Conservation (phyloP, 306 rosid genomes). For the Cicer arietinum region DNA sequence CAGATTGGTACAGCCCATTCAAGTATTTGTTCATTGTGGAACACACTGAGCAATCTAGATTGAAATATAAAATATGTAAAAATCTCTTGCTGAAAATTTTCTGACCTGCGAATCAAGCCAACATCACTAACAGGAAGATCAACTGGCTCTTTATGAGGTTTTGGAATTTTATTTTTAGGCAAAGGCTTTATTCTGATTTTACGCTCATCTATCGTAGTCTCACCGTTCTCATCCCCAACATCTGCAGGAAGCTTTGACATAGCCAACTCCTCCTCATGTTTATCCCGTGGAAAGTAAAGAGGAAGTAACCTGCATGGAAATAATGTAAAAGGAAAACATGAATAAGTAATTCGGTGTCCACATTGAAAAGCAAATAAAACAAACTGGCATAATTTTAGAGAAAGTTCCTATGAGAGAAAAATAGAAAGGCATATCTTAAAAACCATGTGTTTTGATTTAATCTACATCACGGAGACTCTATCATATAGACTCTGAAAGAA, state of each 20-base stretch:
- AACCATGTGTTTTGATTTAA: no score
- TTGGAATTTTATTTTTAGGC: constrained; percentile 67
- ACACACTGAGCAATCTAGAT: constrained; percentile 26
- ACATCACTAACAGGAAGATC: constrained; percentile 83
- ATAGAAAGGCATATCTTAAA: no score
- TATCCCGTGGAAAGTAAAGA: constrained; percentile 95
- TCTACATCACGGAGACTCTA: no score
- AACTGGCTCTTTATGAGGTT: constrained; percentile 59
- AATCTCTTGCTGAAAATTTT: constrained; percentile 26
- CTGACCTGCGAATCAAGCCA: constrained; percentile 77
- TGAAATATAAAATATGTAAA: constrained; percentile 10
- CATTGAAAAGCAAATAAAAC: constrained; percentile 15
- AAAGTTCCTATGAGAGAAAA: constrained; percentile 18
- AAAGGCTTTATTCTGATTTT: constrained; percentile 95
- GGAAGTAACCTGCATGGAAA: constrained; percentile 79
- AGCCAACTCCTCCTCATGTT: constrained; percentile 93
- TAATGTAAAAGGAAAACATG: constrained; percentile 35
- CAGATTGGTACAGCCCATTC: constrained; percentile 17
- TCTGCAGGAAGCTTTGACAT: constrained; percentile 91
- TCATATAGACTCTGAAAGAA: no score
- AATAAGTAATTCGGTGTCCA: constrained; percentile 28
- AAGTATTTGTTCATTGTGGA: constrained; percentile 20
- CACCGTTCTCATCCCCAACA: constrained; percentile 99
- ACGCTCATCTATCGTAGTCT: constrained; percentile 90
- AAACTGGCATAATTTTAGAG: constrained; percentile 1